Evolutionary conservation across 495 filamentous ascomycete genomes (phyloP), one percentile per base, ranked within the genome.

Genomic region (Penicillium argentinense): DNA sequence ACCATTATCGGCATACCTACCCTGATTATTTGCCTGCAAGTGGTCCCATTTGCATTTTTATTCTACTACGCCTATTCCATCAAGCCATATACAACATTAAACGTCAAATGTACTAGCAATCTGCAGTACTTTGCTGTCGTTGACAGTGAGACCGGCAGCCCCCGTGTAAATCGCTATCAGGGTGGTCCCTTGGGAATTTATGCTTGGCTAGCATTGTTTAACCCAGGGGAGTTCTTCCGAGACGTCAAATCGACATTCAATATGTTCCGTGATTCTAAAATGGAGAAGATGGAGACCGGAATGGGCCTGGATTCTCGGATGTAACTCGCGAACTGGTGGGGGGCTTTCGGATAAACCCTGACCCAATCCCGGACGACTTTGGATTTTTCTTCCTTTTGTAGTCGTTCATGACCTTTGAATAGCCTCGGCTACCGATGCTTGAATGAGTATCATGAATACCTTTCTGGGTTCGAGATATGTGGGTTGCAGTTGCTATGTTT

Each of bases 21-120:
- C 11, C 44, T 72, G 47, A 46, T 69, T 11, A 62, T 66, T 23
- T 69, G 62, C 34, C 28, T 66, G 23, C 62, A 68, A 30, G 62
- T 69, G 62, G 58, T 69, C 0, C 51, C 62, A 8, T 64, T 69
- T 36, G 51, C 64, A 13, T 16, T 64, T 18, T 61, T 68, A 26
- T 58, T 69, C 33, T 56, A 51, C 43, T 63, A 51, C 23, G 62
- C 68, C 7, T 72, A 64, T 50, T 46, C 33, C 34, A 42, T 47
- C 14, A 53, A 39, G 13, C 56, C 57, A 1, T 71, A 69, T 42
- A 22, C 26, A 14, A 28, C 5, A 14, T 12, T 9, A 21, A 27
- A 17, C 17, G 6, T 12, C 34, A 22, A 12, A 19, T 13, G 42
- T 18, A 14, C 23, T 14, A 16, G 24, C 38, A 3, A 24, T 9